Evolutionary conservation across 805 yeast species (phyloP), one percentile per base, ranked within the genome.

Genomic region (Brettanomyces nanus): DNA sequence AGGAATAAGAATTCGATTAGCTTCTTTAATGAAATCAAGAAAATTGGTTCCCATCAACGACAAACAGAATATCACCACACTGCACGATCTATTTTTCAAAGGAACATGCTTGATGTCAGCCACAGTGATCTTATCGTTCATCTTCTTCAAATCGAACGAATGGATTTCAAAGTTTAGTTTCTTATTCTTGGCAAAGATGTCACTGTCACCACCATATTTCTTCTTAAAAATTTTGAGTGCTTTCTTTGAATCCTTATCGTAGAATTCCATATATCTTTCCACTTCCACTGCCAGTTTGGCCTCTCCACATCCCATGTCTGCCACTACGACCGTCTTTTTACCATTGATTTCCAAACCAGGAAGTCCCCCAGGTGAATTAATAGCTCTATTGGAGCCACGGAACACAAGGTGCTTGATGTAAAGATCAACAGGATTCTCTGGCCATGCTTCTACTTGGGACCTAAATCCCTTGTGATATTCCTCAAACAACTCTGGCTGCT

Each of bases 271-370:
- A 48, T 73, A 72, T 7, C 70, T 66, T 36, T 66, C 66, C 36
- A 85, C 70, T 48, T 86, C 84, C 28, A 68, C 59, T 1, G 95
- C 78, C 33, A 92, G 69, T 50, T 84, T 83, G 0, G 97, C 98
- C 60, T 92, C 98, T 39, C 98, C 99, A 59, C 98, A 92, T 9
- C 98, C 99, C 97, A 92, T 90, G 63, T 92, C 98, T 0, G 97
- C 97, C 42, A 92, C 73, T 3, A 83, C 86, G 27, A 90, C 77
- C 42, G 71, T 70, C 39, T 75, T 76, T 3, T 39, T 29, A 6
- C 44, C 43, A 35, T 61, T 61, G n/a, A 63, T 58, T 6, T 56
- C 59, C 28, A 77, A 55, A 15, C 92, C 94, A 1, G 96, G 96
- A 39, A 89, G 69, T 3, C 97, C 97, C 46, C 97, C 97, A 4